Evolutionary conservation across 371 early-diverging fungal species (phyloP).

Genomic region (Mucor irregularis): DNA sequence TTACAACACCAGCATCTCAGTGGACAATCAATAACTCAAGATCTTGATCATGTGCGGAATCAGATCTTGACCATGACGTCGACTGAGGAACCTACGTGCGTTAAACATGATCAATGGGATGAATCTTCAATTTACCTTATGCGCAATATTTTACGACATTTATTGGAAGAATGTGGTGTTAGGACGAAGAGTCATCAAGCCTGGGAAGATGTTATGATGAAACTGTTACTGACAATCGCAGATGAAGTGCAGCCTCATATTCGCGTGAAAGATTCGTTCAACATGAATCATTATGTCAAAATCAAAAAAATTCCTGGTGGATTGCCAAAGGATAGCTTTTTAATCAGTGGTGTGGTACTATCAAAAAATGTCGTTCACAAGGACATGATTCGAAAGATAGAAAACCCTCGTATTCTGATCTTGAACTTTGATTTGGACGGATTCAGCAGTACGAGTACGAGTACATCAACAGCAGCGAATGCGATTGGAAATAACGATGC

Average conservation of each 20-base stretch:
- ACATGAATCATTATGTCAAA: constrained; percentile 88
- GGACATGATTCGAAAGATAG: constrained; percentile 70
- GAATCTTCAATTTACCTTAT: constrained; percentile 14
- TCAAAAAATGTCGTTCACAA: constrained; percentile 90
- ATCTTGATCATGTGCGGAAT: constrained; percentile 10
- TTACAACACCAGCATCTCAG: constrained; percentile 10
- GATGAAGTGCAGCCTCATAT: constrained; percentile 70
- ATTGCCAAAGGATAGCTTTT: constrained; percentile 70
- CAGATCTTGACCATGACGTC: neutral
- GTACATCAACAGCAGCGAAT: neutral
- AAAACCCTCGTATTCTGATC: constrained; percentile 78
- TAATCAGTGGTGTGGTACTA: constrained; percentile 82
- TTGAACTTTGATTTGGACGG: constrained; percentile 87
- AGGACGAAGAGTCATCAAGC: constrained; percentile 37
- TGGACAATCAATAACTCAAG: constrained; percentile 11
- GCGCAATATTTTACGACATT: constrained; percentile 16
- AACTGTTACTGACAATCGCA: constrained; percentile 64
- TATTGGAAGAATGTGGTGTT: constrained; percentile 8
- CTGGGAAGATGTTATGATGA: constrained; percentile 79
- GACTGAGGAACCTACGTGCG: neutral
- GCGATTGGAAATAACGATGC: neutral
- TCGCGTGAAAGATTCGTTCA: constrained; percentile 76
- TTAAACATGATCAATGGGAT: constrained; percentile 21
- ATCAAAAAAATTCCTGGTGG: constrained; percentile 93
- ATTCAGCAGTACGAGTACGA: constrained; percentile 38